Evolutionary conservation across 2,329 filamentous ascomycete species (phyloP).

Genomic region (Epichloe sylvatica): DNA sequence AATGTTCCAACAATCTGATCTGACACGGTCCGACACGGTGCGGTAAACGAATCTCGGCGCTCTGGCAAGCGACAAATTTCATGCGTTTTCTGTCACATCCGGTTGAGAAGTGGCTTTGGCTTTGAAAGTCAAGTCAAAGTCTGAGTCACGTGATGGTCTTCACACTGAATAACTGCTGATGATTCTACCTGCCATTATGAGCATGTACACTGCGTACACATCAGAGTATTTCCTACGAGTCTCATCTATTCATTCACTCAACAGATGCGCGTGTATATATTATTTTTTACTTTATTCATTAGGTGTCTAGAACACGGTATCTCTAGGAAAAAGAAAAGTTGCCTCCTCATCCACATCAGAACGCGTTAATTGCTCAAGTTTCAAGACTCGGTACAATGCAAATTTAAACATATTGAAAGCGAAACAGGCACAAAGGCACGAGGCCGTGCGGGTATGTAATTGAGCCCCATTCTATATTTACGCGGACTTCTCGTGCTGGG

Average conservation of each 20-base stretch:
- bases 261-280: not conserved
- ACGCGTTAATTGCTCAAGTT: constrained; percentile 20
- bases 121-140: no score
- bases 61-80: no score
- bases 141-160: no score
- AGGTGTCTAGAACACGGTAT: constrained; percentile 24
- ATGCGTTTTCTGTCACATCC: no score
- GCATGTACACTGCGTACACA: no score
- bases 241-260: not conserved
- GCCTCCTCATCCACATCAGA: constrained; percentile 20
- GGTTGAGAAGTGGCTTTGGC: no score
- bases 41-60: no score
- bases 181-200: no score
- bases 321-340: constrained; percentile 25
- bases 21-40: no score
- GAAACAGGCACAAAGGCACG: constrained; percentile 20
- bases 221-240: no score
- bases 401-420: constrained; percentile 27
- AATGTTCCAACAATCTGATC: no score
- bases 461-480: constrained; percentile 29
- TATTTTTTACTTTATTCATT: constrained; percentile 28
- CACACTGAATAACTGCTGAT: no score
- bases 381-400: constrained; percentile 23
- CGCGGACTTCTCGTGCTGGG: constrained; percentile 78
- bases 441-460: constrained; percentile 25